Conservation (phyloP, 2,329 filamentous ascomycete genomes). For the Cladosporium sp. region DNA sequence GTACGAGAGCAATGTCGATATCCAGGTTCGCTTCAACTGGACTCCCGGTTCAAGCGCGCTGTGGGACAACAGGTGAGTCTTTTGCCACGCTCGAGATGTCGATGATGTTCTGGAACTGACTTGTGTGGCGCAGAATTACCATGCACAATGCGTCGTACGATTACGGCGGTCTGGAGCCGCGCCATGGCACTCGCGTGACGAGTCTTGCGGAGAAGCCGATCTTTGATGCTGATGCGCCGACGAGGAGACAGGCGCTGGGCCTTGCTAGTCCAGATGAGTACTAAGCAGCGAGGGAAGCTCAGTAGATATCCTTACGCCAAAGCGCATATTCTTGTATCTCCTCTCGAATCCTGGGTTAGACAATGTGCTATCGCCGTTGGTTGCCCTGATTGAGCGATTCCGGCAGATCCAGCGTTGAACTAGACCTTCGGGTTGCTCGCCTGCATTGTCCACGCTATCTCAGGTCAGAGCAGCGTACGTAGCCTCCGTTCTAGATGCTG, state of each 20-base stretch:
- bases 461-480: too few species aligned
- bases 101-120: not conserved
- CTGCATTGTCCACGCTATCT: too few species aligned
- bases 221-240: constrained; percentile 64
- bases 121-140: constrained; percentile 31
- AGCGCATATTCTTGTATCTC: not conserved
- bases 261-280: constrained; percentile 55
- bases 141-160: constrained; percentile 76
- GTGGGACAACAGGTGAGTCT: constrained; percentile 63
- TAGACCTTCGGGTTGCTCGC: too few species aligned
- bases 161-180: constrained; percentile 64
- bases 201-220: constrained; percentile 70
- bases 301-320: not conserved
- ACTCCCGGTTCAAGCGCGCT: constrained; percentile 65
- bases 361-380: too few species aligned
- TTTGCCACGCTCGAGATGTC: not conserved
- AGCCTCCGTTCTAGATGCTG: too few species aligned
- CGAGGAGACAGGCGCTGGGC: constrained; percentile 65
- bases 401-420: too few species aligned
- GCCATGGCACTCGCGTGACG: constrained; percentile 72
- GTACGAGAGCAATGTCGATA: constrained; percentile 67
- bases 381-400: too few species aligned
- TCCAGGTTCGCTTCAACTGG: constrained; percentile 72
- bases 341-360: too few species aligned
- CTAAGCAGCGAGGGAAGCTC: not conserved